phyloP scores from a whole-genome alignment of 78 protist species.

The Isochrysis galbana region DNA sequence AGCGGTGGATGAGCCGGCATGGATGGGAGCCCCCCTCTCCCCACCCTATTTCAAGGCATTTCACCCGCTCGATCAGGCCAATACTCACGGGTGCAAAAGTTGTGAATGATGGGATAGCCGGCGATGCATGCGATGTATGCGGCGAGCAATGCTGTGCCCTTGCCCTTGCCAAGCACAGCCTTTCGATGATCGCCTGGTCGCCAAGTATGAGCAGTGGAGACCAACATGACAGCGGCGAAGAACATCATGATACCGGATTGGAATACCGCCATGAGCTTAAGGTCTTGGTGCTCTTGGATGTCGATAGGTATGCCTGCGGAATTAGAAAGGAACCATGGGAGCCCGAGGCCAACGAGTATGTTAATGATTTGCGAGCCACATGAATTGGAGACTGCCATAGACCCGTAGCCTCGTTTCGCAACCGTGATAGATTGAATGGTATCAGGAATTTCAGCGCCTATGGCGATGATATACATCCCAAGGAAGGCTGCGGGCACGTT shows the following conservation, averaged over 20 bases:
- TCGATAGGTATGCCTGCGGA: neutral
- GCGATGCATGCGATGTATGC: neutral
- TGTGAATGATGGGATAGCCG: neutral
- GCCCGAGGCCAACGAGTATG: constrained; percentile 42
- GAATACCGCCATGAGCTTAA: neutral
- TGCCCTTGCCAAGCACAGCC: neutral
- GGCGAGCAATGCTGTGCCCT: neutral
- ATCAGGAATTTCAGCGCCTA: constrained; percentile 49
- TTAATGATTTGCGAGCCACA: constrained; percentile 40
- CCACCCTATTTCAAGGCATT: no score
- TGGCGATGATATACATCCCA: constrained; percentile 28
- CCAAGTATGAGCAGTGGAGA: neutral
- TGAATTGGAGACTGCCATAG: constrained; percentile 48
- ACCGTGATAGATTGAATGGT: constrained; percentile 36
- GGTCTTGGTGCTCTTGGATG: neutral
- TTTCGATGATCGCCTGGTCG: neutral
- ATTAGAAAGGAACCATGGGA: constrained; percentile 37
- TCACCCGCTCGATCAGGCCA: no score
- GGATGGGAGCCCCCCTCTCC: no score
- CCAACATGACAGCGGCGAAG: neutral
- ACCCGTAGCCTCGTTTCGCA: constrained; percentile 40
- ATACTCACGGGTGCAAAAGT: neutral
- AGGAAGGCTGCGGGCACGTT: neutral
- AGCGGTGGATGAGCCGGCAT: no score
- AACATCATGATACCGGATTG: neutral